phyloP scores from a whole-genome alignment of 768 basidiomycete genomes.

The Pleurotus sapidus region DNA sequence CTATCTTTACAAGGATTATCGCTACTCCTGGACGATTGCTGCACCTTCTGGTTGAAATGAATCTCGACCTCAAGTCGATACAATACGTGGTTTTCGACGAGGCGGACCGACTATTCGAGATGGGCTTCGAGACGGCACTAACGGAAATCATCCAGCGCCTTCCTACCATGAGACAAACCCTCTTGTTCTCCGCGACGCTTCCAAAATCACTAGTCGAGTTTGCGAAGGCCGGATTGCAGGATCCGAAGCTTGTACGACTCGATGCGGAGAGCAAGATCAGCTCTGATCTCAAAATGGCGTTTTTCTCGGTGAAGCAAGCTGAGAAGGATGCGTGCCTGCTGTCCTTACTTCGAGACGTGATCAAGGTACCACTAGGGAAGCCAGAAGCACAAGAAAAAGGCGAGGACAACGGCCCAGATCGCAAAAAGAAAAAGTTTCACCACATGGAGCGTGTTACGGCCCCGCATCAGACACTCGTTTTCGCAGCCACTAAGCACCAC shows the following conservation, averaged over 20 bases:
- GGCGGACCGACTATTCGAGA: conserved; percentile 97
- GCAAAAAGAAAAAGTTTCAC: conserved; percentile 50
- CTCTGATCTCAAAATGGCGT: conserved; percentile 88
- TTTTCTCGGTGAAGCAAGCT: conserved; percentile 86
- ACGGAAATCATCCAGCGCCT: conserved; percentile 90
- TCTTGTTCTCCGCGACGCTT: conserved; percentile 94
- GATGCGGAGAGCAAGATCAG: conserved; percentile 97
- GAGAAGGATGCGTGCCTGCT: conserved; percentile 95
- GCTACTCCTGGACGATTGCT: conserved; percentile 97
- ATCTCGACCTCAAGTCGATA: conserved; percentile 80
- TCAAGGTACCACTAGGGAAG: conserved; percentile 67
- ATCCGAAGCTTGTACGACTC: conserved; percentile 93
- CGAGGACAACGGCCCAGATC: conserved; percentile 28
- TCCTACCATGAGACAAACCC: conserved; percentile 82
- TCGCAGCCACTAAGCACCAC: conserved; percentile 97
- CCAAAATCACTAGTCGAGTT: conserved; percentile 97
- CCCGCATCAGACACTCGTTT: conserved; percentile 91
- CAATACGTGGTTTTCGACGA: conserved; percentile 97
- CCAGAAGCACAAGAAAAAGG: conserved; percentile 21
- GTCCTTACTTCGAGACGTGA: conserved; percentile 80
- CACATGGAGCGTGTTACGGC: conserved; percentile 50
- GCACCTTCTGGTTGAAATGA: conserved; percentile 98
- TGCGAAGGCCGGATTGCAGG: conserved; percentile 92
- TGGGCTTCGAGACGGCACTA: conserved; percentile 93
- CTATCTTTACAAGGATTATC: conserved; percentile 65